Evolutionary conservation across 371 early-diverging fungal species (phyloP).

Genomic region (Mortierella sp.): DNA sequence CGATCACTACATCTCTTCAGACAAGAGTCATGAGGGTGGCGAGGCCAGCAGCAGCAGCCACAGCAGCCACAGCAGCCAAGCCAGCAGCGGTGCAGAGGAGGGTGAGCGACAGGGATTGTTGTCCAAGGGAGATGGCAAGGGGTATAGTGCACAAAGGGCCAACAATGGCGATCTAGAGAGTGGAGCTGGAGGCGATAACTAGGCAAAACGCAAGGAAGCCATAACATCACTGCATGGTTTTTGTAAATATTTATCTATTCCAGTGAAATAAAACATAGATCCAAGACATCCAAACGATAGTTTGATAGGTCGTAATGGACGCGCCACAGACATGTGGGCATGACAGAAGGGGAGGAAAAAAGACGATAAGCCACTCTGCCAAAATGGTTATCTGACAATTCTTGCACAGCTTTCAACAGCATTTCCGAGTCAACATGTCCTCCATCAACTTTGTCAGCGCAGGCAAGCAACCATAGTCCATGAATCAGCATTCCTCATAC

Average conservation of each 20-base stretch:
- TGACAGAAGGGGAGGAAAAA: too few relatives aligned
- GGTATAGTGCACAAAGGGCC: neutral
- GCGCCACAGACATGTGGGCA: neutral
- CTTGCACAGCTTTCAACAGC: neutral
- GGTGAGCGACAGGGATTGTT: conserved; percentile 5
- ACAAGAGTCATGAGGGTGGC: neutral
- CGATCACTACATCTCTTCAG: neutral
- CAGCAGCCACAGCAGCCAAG: too few relatives aligned
- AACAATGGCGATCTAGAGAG: conserved; percentile 1
- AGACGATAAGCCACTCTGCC: neutral
- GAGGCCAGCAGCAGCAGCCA: neutral
- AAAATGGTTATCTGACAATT: neutral
- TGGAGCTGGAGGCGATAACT: neutral
- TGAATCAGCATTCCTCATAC: neutral
- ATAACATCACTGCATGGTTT: too few relatives aligned
- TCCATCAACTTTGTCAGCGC: conserved; percentile 55
- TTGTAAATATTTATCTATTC: neutral
- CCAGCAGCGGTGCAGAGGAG: neutral
- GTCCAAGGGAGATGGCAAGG: neutral
- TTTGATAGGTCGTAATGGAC: neutral
- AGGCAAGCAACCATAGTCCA: conserved; percentile 31
- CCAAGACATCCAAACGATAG: too few relatives aligned
- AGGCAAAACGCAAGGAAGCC: neutral
- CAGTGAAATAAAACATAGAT: neutral
- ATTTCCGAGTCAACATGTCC: conserved; percentile 28